Conservation (phyloP, 2,329 filamentous ascomycete genomes). For the Colletotrichum orbiculare region DNA sequence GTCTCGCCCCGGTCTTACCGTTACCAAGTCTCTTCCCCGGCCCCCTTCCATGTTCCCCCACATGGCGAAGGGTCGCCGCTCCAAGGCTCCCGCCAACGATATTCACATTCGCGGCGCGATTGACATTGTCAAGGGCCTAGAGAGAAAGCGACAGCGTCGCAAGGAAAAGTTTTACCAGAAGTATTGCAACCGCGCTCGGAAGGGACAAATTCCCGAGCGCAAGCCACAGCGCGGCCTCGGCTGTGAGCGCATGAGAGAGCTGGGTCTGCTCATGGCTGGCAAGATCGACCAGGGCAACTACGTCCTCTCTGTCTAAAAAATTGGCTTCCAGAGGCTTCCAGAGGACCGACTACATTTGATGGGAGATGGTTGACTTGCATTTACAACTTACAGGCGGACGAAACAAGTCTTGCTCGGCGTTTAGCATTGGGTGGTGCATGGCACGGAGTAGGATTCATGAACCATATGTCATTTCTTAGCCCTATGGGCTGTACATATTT, state of each 20-base stretch:
- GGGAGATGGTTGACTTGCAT: conserved; percentile 23
- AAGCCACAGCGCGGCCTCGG: conserved; percentile 85
- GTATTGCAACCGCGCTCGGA: conserved; percentile 84
- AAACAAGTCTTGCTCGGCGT: conserved; percentile 31
- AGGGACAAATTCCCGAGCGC: conserved; percentile 70
- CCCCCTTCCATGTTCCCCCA: conserved; percentile 77
- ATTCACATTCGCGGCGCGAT: conserved; percentile 90
- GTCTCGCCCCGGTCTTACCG: conserved; percentile 74
- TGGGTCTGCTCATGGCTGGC: conserved; percentile 89
- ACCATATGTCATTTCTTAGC: conserved; percentile 37
- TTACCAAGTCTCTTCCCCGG: conserved; percentile 89
- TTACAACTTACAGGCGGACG: conserved; percentile 14
- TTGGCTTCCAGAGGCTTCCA: not conserved
- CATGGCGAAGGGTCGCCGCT: conserved; percentile 54
- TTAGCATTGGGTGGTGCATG: conserved; percentile 33
- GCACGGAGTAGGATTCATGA: conserved; percentile 39
- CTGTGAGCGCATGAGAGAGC: conserved; percentile 86
- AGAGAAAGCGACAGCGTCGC: conserved; percentile 91
- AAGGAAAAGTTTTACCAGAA: conserved; percentile 94
- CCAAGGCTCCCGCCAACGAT: conserved; percentile 52
- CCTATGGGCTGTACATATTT: conserved; percentile 38
- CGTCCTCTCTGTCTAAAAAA: conserved; percentile 74
- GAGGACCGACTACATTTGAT: conserved; percentile 9
- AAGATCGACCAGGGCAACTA: conserved; percentile 80
- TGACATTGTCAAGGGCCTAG: conserved; percentile 95